These are phyloP conservation scores for Chaetomiaceae sp. DNA, from an alignment of 2,329 filamentous ascomycete genomes.

Conservation along the genomic window DNA sequence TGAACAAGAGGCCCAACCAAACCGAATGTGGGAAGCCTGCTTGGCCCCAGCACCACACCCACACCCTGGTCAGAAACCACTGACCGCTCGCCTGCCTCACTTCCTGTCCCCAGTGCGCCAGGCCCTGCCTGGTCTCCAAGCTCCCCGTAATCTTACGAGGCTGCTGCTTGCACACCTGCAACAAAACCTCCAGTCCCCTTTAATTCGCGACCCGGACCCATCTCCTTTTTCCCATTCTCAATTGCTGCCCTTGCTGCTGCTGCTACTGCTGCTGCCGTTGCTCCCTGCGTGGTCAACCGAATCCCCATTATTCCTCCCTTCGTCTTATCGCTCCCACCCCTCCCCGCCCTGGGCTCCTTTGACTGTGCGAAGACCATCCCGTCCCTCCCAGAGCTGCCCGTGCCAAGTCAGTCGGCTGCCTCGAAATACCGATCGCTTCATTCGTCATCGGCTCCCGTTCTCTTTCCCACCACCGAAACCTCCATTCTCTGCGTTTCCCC, in stretches of 20 bases:
- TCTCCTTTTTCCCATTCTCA: slow-evolving; percentile 16
- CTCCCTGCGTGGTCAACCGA: slow-evolving; percentile 5
- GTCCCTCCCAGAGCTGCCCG: no score
- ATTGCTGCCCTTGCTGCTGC: slow-evolving; percentile 11
- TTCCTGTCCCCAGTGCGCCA: slow-evolving; percentile 2
- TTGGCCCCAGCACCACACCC: slow-evolving; percentile 5
- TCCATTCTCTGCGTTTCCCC: slow-evolving; percentile 15
- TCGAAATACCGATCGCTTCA: slow-evolving; percentile 21
- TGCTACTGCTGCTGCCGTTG: slow-evolving; percentile 1
- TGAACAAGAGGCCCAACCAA: not conserved
- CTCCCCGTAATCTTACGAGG: slow-evolving; percentile 25
- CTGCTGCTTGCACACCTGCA: slow-evolving; percentile 17
- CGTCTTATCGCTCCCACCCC: slow-evolving; percentile 1
- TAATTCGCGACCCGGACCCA: slow-evolving; percentile 17
- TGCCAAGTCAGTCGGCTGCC: slow-evolving; percentile 3
- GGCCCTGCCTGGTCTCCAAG: slow-evolving; percentile 18
- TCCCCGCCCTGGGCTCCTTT: slow-evolving; percentile 8
- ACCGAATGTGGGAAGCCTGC: slow-evolving; percentile 9
- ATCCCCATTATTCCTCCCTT: not conserved
- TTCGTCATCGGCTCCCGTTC: slow-evolving; percentile 22
- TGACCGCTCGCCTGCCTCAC: slow-evolving; percentile 15
- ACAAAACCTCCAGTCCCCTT: slow-evolving; percentile 20
- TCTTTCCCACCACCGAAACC: slow-evolving; percentile 16
- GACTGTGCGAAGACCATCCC: slow-evolving; percentile 13
- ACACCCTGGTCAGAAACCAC: slow-evolving; percentile 6